These are phyloP conservation scores for Leishmania gerbilli DNA, from an alignment of 208 protist genomes.

Conservation along the genomic window DNA sequence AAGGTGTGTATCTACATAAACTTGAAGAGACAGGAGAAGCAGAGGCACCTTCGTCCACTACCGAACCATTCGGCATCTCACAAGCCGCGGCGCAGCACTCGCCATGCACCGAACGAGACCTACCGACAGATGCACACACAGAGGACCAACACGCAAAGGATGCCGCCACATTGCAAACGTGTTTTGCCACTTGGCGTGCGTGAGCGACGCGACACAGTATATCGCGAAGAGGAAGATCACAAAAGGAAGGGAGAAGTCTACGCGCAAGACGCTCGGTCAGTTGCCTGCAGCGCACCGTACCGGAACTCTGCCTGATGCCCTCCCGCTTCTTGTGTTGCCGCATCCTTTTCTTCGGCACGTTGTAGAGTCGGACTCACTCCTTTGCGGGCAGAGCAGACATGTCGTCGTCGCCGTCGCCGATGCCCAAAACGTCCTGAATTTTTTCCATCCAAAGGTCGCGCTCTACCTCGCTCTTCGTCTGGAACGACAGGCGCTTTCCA, in stretches of 20 bases:
- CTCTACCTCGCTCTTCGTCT: constrained; percentile 62
- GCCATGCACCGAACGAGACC: not conserved
- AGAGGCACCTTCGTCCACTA: not conserved
- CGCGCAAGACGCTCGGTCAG: not conserved
- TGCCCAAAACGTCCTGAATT: constrained; percentile 81
- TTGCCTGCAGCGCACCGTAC: not conserved
- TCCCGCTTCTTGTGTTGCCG: not conserved
- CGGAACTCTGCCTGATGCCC: not conserved
- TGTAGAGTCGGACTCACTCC: constrained; percentile 5
- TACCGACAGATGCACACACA: not conserved
- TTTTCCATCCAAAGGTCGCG: constrained; percentile 81
- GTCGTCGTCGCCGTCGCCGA: constrained; percentile 63
- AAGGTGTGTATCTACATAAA: not conserved
- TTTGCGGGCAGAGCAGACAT: constrained; percentile 15
- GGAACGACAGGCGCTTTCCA: constrained; percentile 72
- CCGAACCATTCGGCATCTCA: not conserved
- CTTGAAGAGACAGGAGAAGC: constrained; percentile 5
- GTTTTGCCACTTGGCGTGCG: not conserved
- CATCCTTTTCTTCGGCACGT: not conserved
- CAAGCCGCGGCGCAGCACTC: not conserved
- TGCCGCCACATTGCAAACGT: not conserved
- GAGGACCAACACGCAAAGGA: not conserved
- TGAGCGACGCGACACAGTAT: too few relatives aligned
- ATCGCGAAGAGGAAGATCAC: not conserved
- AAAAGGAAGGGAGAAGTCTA: not conserved